phyloP scores from a whole-genome alignment of 192 early-diverging fungal genomes.

The Obelidium mucronatum region DNA sequence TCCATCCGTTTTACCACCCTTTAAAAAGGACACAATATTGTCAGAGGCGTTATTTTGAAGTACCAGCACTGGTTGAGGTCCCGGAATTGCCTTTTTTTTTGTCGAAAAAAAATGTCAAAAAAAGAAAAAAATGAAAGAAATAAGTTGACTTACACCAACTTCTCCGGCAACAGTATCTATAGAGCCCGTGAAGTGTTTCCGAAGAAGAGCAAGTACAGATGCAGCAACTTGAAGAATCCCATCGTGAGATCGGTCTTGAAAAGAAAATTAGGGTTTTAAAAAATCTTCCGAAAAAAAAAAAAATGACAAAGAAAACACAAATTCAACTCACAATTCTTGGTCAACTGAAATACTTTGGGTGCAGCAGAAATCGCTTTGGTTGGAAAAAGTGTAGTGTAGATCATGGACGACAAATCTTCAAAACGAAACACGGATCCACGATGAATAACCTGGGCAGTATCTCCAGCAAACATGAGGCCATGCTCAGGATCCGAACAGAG shows the following conservation, averaged over 20 bases:
- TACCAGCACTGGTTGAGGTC: constrained; percentile 35
- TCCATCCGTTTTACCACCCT: constrained; percentile 30
- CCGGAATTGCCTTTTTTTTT: constrained; percentile 29
- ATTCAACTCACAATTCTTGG: constrained; percentile 34
- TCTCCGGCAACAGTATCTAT: constrained; percentile 32
- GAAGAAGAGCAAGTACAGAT: constrained; percentile 33
- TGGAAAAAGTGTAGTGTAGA: constrained; percentile 7
- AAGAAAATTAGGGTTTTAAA: too few relatives aligned
- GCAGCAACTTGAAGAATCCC: constrained; percentile 39
- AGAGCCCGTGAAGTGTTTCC: constrained; percentile 29
- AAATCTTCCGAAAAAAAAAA: background rate
- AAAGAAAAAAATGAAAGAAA: too few relatives aligned
- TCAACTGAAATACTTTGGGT: constrained; percentile 21
- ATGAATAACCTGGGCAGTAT: constrained; percentile 42
- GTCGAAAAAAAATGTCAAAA: too few relatives aligned
- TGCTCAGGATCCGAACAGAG: constrained; percentile 31
- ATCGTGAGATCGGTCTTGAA: constrained; percentile 37
- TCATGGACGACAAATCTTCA: constrained; percentile 36
- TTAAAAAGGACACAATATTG: constrained; percentile 16
- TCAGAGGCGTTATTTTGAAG: background rate
- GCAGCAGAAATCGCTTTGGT: constrained; percentile 18
- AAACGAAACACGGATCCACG: constrained; percentile 40
- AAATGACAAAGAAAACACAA: too few relatives aligned
- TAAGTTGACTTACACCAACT: too few relatives aligned
- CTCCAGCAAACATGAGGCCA: constrained; percentile 45